A percentile compares a stretch with the other conserved stretches of the same genome.
Evolutionary conservation across 306 rosid genomes (phyloP).

Genomic region (Astragalus glycyphyllos): DNA sequence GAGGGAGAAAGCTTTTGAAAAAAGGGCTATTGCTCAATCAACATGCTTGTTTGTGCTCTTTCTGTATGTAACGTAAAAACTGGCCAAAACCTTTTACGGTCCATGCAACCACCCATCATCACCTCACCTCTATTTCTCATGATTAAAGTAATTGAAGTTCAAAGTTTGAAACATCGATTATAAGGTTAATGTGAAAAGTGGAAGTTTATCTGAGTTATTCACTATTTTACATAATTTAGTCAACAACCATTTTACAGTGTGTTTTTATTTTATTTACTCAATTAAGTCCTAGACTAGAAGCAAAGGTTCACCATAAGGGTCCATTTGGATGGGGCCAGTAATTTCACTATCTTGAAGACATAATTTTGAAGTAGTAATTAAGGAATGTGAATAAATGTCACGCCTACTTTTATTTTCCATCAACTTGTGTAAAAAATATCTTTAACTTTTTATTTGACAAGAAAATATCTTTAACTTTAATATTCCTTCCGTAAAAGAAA

Average conservation of each 20-base stretch:
- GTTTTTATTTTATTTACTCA: conserved; percentile 1
- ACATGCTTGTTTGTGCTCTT: conserved; percentile 65
- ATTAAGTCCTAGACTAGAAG: conserved; percentile 35
- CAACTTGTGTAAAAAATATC: not conserved
- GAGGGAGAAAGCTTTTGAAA: no score
- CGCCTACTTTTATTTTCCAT: conserved; percentile 19
- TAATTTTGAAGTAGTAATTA: conserved; percentile 45
- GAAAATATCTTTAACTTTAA: no score
- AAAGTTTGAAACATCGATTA: conserved; percentile 30
- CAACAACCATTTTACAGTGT: conserved; percentile 4
- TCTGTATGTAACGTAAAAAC: conserved; percentile 41
- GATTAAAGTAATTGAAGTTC: conserved; percentile 35
- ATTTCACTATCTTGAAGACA: conserved; percentile 44
- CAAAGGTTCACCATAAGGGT: conserved; percentile 45
- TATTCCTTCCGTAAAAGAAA: not conserved
- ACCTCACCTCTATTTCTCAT: conserved; percentile 39
- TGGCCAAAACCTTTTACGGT: conserved; percentile 42
- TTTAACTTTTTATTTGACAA: no score
- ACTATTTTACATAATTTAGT: not conserved
- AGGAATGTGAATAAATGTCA: conserved; percentile 11
- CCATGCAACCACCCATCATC: conserved; percentile 53
- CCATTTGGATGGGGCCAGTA: conserved; percentile 44
- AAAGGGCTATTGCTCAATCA: conserved; percentile 48
- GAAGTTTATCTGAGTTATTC: not conserved
- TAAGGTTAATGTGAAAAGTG: not conserved